phyloP scores from a whole-genome alignment of 192 early-diverging fungal species.

The Linnemannia zychae region DNA sequence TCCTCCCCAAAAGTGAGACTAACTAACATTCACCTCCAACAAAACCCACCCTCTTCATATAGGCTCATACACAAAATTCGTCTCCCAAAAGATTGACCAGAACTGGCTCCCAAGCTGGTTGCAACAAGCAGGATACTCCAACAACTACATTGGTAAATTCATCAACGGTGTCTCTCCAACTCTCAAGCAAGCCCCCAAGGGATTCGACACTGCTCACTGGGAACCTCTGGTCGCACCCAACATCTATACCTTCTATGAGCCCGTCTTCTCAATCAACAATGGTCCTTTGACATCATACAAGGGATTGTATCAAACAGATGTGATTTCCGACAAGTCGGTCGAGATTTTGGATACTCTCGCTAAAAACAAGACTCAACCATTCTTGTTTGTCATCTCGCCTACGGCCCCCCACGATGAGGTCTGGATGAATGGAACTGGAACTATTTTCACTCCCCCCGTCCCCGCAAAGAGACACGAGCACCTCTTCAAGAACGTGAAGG shows the following conservation, averaged over 20 bases:
- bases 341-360: slow-evolving; percentile 59
- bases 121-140: slow-evolving; percentile 66
- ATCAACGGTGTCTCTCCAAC: slow-evolving; percentile 65
- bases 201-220: slow-evolving; percentile 55
- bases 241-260: slow-evolving; percentile 67
- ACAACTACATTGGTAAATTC: slow-evolving; percentile 79
- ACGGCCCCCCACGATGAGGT: slow-evolving; percentile 74
- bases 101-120: slow-evolving; percentile 53
- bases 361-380: slow-evolving; percentile 57
- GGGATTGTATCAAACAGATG: slow-evolving; percentile 68
- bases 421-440: slow-evolving; percentile 25
- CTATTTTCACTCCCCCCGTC: slow-evolving; percentile 62
- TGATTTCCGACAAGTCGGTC: slow-evolving; percentile 65
- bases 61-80: slow-evolving; percentile 56
- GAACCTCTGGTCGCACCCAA: slow-evolving; percentile 66
- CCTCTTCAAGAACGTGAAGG: slow-evolving; percentile 66
- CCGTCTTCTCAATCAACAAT: slow-evolving; percentile 72
- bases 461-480: slow-evolving; percentile 71
- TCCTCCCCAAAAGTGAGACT: not conserved
- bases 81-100: slow-evolving; percentile 39
- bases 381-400: slow-evolving; percentile 67
- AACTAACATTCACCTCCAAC: no score
- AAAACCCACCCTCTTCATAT: no score
- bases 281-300: slow-evolving; percentile 61
- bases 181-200: slow-evolving; percentile 57